Evolutionary conservation across 2,329 filamentous ascomycete genomes (phyloP), one percentile per base, ranked within the genome.

Genomic region (Nemania serpens): DNA sequence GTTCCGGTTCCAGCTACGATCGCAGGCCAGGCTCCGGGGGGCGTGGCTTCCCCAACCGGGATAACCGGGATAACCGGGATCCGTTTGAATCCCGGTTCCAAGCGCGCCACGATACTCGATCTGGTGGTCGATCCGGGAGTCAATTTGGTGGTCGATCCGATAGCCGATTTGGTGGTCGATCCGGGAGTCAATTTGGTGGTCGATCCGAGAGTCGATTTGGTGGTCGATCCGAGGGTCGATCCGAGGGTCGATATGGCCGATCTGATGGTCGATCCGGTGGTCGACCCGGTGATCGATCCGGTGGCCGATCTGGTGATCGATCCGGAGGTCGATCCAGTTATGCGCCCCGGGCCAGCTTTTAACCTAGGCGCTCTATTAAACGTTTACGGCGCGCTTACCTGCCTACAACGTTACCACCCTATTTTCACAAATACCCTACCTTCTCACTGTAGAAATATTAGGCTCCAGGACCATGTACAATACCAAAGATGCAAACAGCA

Each of bases 371-470:
- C 43, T 48, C 37, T 41, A 42, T 43, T 49, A 45, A 36, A 61
- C 47, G 18, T 53, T 39, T 48, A 55, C 29, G 46, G 60, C 49
- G 47, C 45, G 18, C 49, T 56, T 56, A 11, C 25, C 22, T 18
- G 41, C 36, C 46, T 54, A 56, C 22, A 46, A 48, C 36, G 12
- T 52, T 43, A 50, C 41, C 45, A 43, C 45, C 33, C 17, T 36
- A 34, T 46, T 42, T 47, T 50, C 34, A 34, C 22, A 45, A 36
- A 49, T 41, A 18, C 22, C 29, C 48, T 15, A 55, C 42, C 43
- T 60, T 55, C 56, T 36, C 46, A 34, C 15, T 62, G 56, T 62
- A 62, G 51, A 55, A 53, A 43, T 29, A 29, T 29, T 7, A 29
- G 25, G 25, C 25, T 29, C 25, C 7, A 29, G 7, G 25, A 29